Base-by-base conservation (phyloP, 768 basidiomycete species). In the Rhizopogon vesiculosus region DNA sequence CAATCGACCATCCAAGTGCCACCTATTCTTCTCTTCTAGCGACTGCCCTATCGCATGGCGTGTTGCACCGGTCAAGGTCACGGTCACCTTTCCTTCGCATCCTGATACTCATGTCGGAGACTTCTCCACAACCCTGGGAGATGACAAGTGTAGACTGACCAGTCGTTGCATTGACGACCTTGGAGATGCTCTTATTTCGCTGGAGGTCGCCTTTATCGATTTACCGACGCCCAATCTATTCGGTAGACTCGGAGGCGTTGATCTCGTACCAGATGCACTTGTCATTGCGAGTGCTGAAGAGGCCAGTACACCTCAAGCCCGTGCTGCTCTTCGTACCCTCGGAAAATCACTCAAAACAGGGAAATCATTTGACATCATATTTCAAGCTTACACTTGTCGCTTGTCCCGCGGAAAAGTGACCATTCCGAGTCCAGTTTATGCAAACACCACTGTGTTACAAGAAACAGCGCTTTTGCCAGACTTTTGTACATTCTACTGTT, bases 291-390 rank as follows among this genome's bases (percentile, higher is more conserved):
- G 25, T 25, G 25, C 31, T 9, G 31, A 31, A 31, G 31, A 31
- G 31, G n/a, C 45, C 7, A 33, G 18, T 2, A 9, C 22, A 28
- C 6, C 28, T 18, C 40, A 53, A 16, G 28, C 29, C 18, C 25
- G 13, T 25, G 28, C 52, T 25, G 25, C 25, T 25, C 25, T 25
- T 28, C 42, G 35, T 25, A 19, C 38, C 35, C 56, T 56, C 43
- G 51, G 42, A 6, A 18, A 45, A 25, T 54, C 56, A 8, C 51
- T 56, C n/a, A 44, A 19, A 25, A 54, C 28, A 7, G 56, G 56
- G n/a, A 43, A 39, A 38, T 56, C 42, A 8, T 54, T 56, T 29
- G 56, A 56, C 52, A 40, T 43, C 13, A 52, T 44, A 45, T 56
- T 54, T 10, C 42, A 45, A 19, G 25, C 18, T n/a, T 54, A 44